A percentile compares a stretch with the other conserved stretches of the same genome.
Conservation (phyloP, 164 flowering plant species). For the Aristolochia californica region DNA sequence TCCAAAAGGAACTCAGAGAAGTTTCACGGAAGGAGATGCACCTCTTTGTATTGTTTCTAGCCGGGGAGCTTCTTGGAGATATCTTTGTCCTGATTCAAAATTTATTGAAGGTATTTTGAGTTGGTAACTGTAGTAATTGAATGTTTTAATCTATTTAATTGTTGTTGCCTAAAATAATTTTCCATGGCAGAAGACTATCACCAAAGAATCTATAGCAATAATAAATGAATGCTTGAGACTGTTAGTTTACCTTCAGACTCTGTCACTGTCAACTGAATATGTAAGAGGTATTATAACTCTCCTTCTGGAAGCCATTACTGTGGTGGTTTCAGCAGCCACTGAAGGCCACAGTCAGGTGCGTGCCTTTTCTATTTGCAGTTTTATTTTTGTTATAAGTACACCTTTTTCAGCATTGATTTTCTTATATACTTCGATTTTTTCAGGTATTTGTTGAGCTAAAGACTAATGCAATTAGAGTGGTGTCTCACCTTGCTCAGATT, state of each 20-base stretch:
- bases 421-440: constrained; percentile 2
- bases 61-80: constrained; percentile 52
- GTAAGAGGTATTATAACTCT: constrained; percentile 53
- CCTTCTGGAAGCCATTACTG: constrained; percentile 56
- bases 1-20: constrained; percentile 36
- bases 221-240: constrained; percentile 65
- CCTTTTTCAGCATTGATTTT: neutral
- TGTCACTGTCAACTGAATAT: constrained; percentile 42
- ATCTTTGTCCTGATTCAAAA: constrained; percentile 33
- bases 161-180: constrained; percentile 5
- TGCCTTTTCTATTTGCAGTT: constrained; percentile 7
- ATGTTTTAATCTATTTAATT: neutral
- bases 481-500: constrained; percentile 80
- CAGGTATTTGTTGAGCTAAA: constrained; percentile 67
- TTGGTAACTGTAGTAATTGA: neutral
- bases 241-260: constrained; percentile 61
- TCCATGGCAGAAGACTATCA: constrained; percentile 49
- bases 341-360: constrained; percentile 50
- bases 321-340: constrained; percentile 44
- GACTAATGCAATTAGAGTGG: constrained; percentile 49
- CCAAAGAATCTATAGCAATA: constrained; percentile 42
- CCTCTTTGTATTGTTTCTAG: constrained; percentile 40
- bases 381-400: neutral
- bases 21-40: constrained; percentile 20
- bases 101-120: constrained; percentile 41